Percentiles rank a stretch among this genome's conserved stretches.
phyloP scores from a whole-genome alignment of 257 asterid genomes.

The Pogostemon cablin region DNA sequence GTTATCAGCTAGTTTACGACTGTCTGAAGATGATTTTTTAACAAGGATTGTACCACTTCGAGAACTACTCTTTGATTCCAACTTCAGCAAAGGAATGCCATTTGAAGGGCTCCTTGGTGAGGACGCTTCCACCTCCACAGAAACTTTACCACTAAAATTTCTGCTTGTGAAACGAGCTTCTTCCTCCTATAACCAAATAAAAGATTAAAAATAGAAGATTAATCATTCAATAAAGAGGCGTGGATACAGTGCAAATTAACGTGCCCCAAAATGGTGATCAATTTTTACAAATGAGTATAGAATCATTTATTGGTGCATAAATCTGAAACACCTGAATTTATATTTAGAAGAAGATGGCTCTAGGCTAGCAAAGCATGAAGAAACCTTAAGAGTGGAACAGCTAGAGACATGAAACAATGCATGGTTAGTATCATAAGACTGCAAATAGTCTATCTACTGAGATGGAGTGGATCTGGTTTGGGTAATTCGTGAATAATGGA shows the following conservation, averaged over 20 bases:
- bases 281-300: constrained; percentile 10
- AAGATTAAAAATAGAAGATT: not conserved
- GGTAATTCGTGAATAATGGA: not conserved
- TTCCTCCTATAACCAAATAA: constrained; percentile 55
- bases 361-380: constrained; percentile 1
- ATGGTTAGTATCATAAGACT: not conserved
- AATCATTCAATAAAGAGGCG: not conserved
- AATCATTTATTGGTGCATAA: constrained; percentile 2
- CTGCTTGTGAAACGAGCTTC: constrained; percentile 39
- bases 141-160: constrained; percentile 39
- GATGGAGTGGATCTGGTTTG: not conserved
- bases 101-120: constrained; percentile 60
- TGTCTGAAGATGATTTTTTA: constrained; percentile 47
- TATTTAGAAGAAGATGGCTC: not conserved
- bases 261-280: constrained; percentile 3
- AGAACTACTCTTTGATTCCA: constrained; percentile 44
- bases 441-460: not conserved
- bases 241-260: not conserved
- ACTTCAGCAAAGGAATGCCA: constrained; percentile 33
- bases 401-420: constrained; percentile 6
- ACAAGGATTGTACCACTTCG: constrained; percentile 35
- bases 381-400: not conserved
- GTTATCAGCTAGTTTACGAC: constrained; percentile 46
- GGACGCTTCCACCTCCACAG: constrained; percentile 41
- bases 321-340: not conserved